Evolutionary conservation across 2,329 filamentous ascomycete genomes (phyloP).

Genomic region (Colletotrichum tropicale): DNA sequence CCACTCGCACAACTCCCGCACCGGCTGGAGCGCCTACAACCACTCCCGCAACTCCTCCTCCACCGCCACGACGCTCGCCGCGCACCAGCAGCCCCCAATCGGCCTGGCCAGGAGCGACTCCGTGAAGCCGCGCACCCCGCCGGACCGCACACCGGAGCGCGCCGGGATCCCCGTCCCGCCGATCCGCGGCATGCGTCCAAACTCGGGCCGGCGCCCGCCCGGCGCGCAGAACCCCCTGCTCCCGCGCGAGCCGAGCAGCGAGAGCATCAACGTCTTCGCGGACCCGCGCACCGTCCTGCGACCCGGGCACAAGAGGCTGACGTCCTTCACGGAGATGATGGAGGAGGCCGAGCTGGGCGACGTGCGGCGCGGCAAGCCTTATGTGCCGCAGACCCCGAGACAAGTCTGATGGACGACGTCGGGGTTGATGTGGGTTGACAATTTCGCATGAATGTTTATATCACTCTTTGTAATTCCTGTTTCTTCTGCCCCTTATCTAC

Average conservation of each 20-base stretch:
- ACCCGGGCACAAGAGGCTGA: slow-evolving; percentile 22
- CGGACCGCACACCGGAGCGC: background rate
- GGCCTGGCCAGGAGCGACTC: slow-evolving; percentile 9
- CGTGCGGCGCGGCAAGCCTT: slow-evolving; percentile 45
- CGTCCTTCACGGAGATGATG: slow-evolving; percentile 56
- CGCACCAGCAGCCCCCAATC: slow-evolving; percentile 6
- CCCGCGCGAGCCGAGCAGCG: slow-evolving; percentile 47
- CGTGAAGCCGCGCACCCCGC: slow-evolving; percentile 1
- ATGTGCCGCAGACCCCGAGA: slow-evolving; percentile 37
- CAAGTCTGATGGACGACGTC: background rate
- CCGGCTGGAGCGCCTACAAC: background rate
- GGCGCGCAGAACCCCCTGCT: slow-evolving; percentile 24
- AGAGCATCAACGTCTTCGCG: slow-evolving; percentile 59
- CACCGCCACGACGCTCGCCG: slow-evolving; percentile 10
- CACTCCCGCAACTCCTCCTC: slow-evolving; percentile 11
- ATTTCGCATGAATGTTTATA: background rate
- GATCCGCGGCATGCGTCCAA: slow-evolving; percentile 41
- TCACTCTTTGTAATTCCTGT: background rate
- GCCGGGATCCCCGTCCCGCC: slow-evolving; percentile 26
- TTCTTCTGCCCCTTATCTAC: background rate
- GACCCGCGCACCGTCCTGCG: slow-evolving; percentile 47
- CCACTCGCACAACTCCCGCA: slow-evolving; percentile 26
- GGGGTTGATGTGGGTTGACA: background rate
- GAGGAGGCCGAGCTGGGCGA: slow-evolving; percentile 48
- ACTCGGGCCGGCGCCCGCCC: slow-evolving; percentile 19